A percentile compares a stretch with the other conserved stretches of the same genome.
These are phyloP conservation scores for Aspergillaceae sp. DNA, from an alignment of 2,329 filamentous ascomycete genomes.

Conservation along the genomic window DNA sequence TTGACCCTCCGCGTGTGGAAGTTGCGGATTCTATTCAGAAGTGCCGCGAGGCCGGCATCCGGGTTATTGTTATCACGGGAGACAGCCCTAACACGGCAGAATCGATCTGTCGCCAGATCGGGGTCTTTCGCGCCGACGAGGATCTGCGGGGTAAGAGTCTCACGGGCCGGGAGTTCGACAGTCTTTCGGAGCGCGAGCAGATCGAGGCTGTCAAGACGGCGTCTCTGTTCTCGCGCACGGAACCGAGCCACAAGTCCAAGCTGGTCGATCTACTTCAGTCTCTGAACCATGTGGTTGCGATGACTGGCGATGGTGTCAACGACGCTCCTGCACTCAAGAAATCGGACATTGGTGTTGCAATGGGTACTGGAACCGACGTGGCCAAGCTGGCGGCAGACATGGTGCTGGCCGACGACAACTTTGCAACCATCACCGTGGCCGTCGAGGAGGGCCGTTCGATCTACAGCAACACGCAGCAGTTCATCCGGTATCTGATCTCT, in stretches of 20 bases:
- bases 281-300: slow-evolving; percentile 87
- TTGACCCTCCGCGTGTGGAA: slow-evolving; percentile 90
- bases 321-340: slow-evolving; percentile 97
- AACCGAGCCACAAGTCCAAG: slow-evolving; percentile 94
- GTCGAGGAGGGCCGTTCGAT: slow-evolving; percentile 97
- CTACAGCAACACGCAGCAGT: slow-evolving; percentile 99
- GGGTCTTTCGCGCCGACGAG: slow-evolving; percentile 75
- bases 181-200: slow-evolving; percentile 68
- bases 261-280: slow-evolving; percentile 93
- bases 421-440: slow-evolving; percentile 90
- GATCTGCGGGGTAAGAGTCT: slow-evolving; percentile 86
- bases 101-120: slow-evolving; percentile 94
- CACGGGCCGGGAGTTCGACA: slow-evolving; percentile 91
- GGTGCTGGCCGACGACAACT: slow-evolving; percentile 98
- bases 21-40: slow-evolving; percentile 77
- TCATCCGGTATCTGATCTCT: slow-evolving; percentile 97
- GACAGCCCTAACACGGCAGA: slow-evolving; percentile 97
- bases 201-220: slow-evolving; percentile 75
- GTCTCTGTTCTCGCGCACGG: slow-evolving; percentile 90
- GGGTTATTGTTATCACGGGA: slow-evolving; percentile 95
- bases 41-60: slow-evolving; percentile 87
- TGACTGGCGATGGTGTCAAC: slow-evolving; percentile 98
- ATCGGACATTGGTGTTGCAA: slow-evolving; percentile 96
- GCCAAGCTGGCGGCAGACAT: slow-evolving; percentile 95
- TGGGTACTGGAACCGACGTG: slow-evolving; percentile 96